Evolutionary conservation across 306 rosid species (phyloP), one percentile per base, ranked within the genome.

Genomic region (Oemleria cerasiformis): DNA sequence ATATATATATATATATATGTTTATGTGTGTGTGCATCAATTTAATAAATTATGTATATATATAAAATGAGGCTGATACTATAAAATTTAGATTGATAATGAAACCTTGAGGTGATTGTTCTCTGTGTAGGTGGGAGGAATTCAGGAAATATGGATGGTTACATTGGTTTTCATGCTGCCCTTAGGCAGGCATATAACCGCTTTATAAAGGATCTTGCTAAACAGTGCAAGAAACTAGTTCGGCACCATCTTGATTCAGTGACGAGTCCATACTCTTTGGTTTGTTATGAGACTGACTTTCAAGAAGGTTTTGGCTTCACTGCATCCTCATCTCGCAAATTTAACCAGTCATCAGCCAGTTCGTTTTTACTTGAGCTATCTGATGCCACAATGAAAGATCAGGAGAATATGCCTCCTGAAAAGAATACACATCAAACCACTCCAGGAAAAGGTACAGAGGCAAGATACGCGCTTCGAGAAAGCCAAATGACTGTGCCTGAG

Each of bases 261-360:
- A 94, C 97, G 40, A 91, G 99, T 79, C 97, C 97, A 63, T 91
- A 94, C 75, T 94, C 99, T 55, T 90, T 87, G 84, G 95, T 89
- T 75, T 90, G 95, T 84, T 84, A 89, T 41, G 86, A 82, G 70
- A 89, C 81, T 58, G 90, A 89, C 49, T 80, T 82, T 73, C 92
- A 88, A 78, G 79, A 79, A 23, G 69, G 82, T 14, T 74, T 71
- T 66, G 79, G 82, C 76, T 74, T 73, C 66, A 84, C 77, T 67
- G 84, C 86, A 69, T 57, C 84, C 44, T 55, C 90, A 67, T 67
- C 81, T 72, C 81, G 55, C 83, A 86, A 83, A 67, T 67, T 76
- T 55, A 81, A 72, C 76, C 92, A 81, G 62, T 75, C 73, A 66
- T 77, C 96, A 60, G 85, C 81, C 68, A 67, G 88, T 69, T 83